Evolutionary conservation across 2,329 filamentous ascomycete species (phyloP), one percentile per base, ranked within the genome.

Genomic region (Cordyceps farinosa): DNA sequence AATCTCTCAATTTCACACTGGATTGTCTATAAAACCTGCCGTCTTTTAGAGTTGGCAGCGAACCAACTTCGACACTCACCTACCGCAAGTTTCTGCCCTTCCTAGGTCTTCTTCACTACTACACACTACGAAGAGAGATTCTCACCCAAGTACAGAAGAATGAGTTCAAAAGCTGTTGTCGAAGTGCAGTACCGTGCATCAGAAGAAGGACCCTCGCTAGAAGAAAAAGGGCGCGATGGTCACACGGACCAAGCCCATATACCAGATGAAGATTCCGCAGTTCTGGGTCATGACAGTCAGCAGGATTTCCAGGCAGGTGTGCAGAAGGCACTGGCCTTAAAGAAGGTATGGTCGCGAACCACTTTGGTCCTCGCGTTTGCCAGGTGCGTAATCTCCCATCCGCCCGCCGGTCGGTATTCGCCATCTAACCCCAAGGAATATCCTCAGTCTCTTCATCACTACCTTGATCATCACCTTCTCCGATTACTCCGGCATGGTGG

Each of bases 391-490:
- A n/a, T 29, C 32, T 1, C 1, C 40, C 15, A 32, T 32, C 7
- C 38, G 29, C 2, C 22, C 22, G 8, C 1, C 15, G 30, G 29
- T 3, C 17, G 2, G 17, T 44, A 2, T 4, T 40, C 15, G 22
- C 22, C 13, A 10, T 11, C 8, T 27, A 3, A 44, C 8, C 7
- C 38, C 30, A 6, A n/a, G 0, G 3, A 10, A 11, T 32, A 8
- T 17, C 7, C 29, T 13, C 3, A 74, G 73, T 15, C 63, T 76
- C 1, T 71, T 74, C 30, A 65, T 69, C 1, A 73, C 71, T 0
- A 75, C 71, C 0, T 72, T 76, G 17, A 69, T 74, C 38, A 67
- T 67, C 38, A 68, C 69, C 0, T 75, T 75, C 29, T 68, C 69
- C 38, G 70, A 70, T 27, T 75, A 75, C 61, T 69, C 74, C 0